Percentiles rank a stretch among this genome's conserved stretches.
These are phyloP conservation scores for Trichoderma cornu-damae DNA, from an alignment of 2,329 filamentous ascomycete genomes.

Conservation along the genomic window DNA sequence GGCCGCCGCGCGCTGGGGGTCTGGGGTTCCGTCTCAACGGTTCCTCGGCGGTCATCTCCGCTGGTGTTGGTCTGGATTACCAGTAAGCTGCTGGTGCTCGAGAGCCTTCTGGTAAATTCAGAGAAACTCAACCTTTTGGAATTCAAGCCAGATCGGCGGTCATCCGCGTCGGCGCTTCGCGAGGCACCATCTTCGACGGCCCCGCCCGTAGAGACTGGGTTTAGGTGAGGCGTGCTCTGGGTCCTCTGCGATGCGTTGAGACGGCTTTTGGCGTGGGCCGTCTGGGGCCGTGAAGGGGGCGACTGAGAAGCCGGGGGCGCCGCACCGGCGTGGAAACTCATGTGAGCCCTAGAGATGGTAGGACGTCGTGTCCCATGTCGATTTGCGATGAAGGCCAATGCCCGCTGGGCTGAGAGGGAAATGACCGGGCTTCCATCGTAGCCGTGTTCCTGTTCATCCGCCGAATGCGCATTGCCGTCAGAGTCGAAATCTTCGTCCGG, in stretches of 20 bases:
- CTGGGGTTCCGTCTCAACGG: slow-evolving; percentile 42
- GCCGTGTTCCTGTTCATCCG: slow-evolving; percentile 29
- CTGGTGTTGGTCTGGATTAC: slow-evolving; percentile 54
- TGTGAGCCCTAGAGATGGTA: slow-evolving; percentile 28
- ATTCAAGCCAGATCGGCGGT: slow-evolving; percentile 50
- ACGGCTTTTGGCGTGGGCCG: slow-evolving; percentile 46
- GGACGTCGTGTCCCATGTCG: slow-evolving; percentile 38
- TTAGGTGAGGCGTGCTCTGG: slow-evolving; percentile 47
- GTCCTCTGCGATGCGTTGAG: slow-evolving; percentile 41
- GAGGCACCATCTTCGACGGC: slow-evolving; percentile 33
- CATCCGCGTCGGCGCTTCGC: slow-evolving; percentile 33
- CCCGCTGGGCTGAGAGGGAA: slow-evolving; percentile 43
- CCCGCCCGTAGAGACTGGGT: slow-evolving; percentile 27
- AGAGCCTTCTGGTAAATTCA: slow-evolving; percentile 56
- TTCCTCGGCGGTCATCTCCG: slow-evolving; percentile 44
- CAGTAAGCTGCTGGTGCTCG: slow-evolving; percentile 56
- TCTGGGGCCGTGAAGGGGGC: slow-evolving; percentile 45
- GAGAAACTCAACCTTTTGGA: slow-evolving; percentile 56
- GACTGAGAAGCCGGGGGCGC: slow-evolving; percentile 19
- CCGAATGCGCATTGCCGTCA: slow-evolving; percentile 37
- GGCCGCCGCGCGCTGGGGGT: slow-evolving; percentile 33
- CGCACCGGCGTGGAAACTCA: slow-evolving; percentile 31
- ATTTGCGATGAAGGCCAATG: slow-evolving; percentile 47
- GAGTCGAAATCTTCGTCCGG: slow-evolving; percentile 38
- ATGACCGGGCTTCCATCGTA: slow-evolving; percentile 33